Evolutionary conservation across 2,329 filamentous ascomycete species (phyloP), one percentile per base, ranked within the genome.

Genomic region (Colletotrichum acutatum): DNA sequence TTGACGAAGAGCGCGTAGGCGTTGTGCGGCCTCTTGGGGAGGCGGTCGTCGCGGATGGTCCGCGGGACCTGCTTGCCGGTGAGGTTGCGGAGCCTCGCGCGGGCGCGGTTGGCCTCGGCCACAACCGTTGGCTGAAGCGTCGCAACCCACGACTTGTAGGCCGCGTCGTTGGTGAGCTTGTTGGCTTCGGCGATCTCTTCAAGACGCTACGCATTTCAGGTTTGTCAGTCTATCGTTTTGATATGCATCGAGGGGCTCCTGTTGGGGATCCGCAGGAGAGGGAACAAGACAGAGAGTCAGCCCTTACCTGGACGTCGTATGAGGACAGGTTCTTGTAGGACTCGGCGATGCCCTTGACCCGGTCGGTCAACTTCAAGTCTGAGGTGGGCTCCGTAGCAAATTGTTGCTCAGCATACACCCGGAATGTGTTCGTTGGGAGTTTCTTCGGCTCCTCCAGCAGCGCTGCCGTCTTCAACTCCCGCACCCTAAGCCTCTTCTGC

Each of bases 131-230:
- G 79, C 4, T 84, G 78, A 75, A 85, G 78, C 32, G 78, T 80
- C 72, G 85, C 80, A n/a, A 90, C 78, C 88, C 89, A 90, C 19
- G 82, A 79, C 79, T 85, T 83, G 77, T 82, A 82, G 22, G 78
- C 76, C 9, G 78, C 81, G 9, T 79, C 76, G 77, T 88, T 88
- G 76, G 76, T 73, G 24, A 77, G 74, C 60, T 79, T 80, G 81
- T 90, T 89, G 74, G 83, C 75, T 2, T 78, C 68, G 32, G 79
- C 82, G 14, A 52, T 76, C 26, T 78, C 75, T n/a, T 78, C 53
- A 30, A 88, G 79, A 53, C 76, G 78, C 85, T 88, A 66, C 28
- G 32, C 9, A 22, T 30, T 28, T 58, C 24, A n/a, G 28, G 24
- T 42, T 42, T 22, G 30, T 32, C 46, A 64, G 61, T 62, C 19